Conservation (phyloP, 139 green algal species). For the Closterium sp. region DNA sequence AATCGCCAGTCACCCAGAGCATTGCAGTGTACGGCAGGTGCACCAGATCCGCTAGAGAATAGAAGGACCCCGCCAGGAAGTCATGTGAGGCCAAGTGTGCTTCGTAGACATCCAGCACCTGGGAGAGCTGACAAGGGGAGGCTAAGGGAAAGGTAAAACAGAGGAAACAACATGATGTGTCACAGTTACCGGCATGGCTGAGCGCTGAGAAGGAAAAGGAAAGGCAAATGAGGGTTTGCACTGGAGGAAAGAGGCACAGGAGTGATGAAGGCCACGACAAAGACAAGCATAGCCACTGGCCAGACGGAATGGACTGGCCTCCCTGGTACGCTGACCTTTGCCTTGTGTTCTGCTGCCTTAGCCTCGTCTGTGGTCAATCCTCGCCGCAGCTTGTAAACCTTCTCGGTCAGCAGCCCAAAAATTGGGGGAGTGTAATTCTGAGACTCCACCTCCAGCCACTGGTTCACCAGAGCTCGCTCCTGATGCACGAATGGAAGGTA, state of each 20-base stretch:
- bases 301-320: neutral
- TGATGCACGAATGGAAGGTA: neutral
- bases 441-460: conserved; percentile 47
- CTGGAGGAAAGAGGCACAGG: neutral
- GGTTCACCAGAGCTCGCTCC: conserved; percentile 39
- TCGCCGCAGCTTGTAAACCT: conserved; percentile 19
- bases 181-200: no score
- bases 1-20: conserved; percentile 20
- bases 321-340: conserved; percentile 16
- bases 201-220: no score
- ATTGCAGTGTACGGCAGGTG: conserved; percentile 44
- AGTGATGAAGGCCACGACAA: neutral
- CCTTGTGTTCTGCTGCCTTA: conserved; percentile 16
- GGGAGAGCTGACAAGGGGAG: no score
- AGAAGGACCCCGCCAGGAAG: conserved; percentile 43
- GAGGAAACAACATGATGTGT: neutral
- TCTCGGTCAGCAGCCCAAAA: conserved; percentile 19
- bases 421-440: conserved; percentile 28
- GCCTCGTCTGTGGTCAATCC: conserved; percentile 24
- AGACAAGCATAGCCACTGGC: neutral
- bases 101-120: conserved; percentile 52
- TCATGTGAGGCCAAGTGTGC: conserved; percentile 41
- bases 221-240: no score
- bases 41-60: conserved; percentile 43
- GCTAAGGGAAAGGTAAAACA: no score